phyloP scores from a whole-genome alignment of 768 basidiomycete species.

The Zangia roseola region DNA sequence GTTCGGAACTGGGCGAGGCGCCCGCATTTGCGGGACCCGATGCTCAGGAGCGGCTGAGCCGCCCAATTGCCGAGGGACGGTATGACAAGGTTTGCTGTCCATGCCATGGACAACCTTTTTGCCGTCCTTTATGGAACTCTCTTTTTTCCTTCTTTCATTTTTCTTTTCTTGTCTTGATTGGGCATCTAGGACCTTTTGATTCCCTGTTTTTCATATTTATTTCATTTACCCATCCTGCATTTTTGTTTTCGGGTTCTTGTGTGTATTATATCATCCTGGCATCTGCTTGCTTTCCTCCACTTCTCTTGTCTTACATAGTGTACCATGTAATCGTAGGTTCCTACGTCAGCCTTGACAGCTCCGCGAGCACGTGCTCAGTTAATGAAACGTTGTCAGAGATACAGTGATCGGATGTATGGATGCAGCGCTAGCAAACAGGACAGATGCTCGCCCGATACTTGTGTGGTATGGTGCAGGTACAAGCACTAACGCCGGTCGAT shows the following conservation, averaged over 20 bases:
- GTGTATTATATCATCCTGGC: conserved; percentile 17
- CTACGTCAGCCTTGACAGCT: not conserved
- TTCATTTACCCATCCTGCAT: conserved; percentile 11
- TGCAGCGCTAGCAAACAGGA: too few species aligned
- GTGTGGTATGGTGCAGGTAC: too few species aligned
- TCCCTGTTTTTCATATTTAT: conserved; percentile 20
- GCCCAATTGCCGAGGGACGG: not conserved
- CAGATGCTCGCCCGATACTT: too few species aligned
- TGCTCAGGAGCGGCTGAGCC: conserved; percentile 1
- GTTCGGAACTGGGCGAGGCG: not conserved
- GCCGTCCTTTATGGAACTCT: conserved; percentile 5
- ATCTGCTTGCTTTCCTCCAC: not conserved
- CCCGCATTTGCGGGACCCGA: conserved; percentile 8
- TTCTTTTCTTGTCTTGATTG: not conserved
- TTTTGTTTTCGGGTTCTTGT: conserved; percentile 1
- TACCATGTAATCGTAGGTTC: not conserved
- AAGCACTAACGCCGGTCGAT: too few species aligned
- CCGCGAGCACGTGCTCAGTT: too few species aligned
- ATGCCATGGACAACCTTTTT: conserved; percentile 3
- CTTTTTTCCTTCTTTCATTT: not conserved
- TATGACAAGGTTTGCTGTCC: conserved; percentile 3
- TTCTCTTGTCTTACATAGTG: not conserved
- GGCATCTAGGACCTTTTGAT: conserved; percentile 6
- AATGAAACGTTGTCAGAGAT: too few species aligned
- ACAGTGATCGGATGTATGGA: too few species aligned